These are phyloP conservation scores for Takakia lepidozioides DNA, from an alignment of 225 moss, liverwort and hornwort species.

Conservation along the genomic window DNA sequence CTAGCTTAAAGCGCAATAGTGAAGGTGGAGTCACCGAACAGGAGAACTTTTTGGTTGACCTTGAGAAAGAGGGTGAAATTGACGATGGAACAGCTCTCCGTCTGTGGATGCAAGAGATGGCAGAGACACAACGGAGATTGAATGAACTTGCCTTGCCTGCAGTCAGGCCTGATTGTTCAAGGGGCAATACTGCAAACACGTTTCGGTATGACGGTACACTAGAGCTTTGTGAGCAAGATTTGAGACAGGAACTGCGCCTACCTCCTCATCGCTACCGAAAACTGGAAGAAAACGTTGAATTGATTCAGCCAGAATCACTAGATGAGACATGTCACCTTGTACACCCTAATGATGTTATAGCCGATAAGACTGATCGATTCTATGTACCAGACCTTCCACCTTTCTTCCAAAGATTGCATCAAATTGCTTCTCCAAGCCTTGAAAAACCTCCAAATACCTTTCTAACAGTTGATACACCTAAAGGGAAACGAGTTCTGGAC, in stretches of 20 bases:
- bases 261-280: conserved; percentile 4
- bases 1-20: too few relatives aligned
- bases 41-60: conserved; percentile 9
- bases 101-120: conserved; percentile 24
- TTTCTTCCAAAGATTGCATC: conserved; percentile 3
- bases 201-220: neutral
- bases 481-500: conserved; percentile 7
- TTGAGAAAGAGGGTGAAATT: conserved; percentile 10
- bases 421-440: neutral
- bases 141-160: conserved; percentile 16
- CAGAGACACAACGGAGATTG: conserved; percentile 1
- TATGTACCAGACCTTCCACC: conserved; percentile 6
- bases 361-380: neutral
- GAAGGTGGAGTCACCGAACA: too few relatives aligned
- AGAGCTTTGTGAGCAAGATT: conserved; percentile 8
- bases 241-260: conserved; percentile 2
- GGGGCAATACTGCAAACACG: neutral
- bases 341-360: too few relatives aligned
- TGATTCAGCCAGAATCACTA: conserved; percentile 3
- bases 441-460: too few relatives aligned
- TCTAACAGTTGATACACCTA: too few relatives aligned
- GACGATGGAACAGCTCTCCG: conserved; percentile 2
- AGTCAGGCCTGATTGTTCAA: neutral
- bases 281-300: conserved; percentile 6
- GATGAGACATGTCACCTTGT: conserved; percentile 1